A percentile compares a stretch with the other conserved stretches of the same genome.
Conservation (phyloP, 306 rosid species). For the Pterocarpus santalinus region DNA sequence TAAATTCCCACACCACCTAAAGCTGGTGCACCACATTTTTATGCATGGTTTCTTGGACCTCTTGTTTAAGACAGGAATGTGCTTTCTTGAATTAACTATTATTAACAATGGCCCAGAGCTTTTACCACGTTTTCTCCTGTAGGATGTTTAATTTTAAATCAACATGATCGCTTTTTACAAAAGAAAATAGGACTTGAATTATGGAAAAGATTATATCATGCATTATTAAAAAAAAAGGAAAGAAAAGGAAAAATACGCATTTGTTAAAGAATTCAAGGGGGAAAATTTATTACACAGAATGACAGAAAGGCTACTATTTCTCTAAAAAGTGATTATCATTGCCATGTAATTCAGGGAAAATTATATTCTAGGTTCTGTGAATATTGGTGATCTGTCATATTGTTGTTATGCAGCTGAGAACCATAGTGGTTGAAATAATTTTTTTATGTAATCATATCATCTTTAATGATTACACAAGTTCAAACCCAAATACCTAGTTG, state of each 20-base stretch:
- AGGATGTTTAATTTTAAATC: background rate
- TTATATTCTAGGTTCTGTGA: slow-evolving; percentile 39
- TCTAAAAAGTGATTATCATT: background rate
- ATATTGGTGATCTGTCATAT: slow-evolving; percentile 49
- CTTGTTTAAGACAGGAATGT: background rate
- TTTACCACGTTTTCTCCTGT: background rate
- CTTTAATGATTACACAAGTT: slow-evolving; percentile 48
- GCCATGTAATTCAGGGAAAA: slow-evolving; percentile 1
- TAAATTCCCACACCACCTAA: slow-evolving; percentile 34
- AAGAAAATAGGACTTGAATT: background rate
- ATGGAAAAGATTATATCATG: background rate
- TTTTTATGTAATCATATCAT: slow-evolving; percentile 52
- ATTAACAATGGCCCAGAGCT: background rate
- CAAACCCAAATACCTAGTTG: slow-evolving; percentile 52
- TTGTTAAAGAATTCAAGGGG: background rate
- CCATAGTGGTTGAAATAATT: slow-evolving; percentile 45
- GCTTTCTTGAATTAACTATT: background rate
- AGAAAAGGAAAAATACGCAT: background rate
- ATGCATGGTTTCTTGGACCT: background rate
- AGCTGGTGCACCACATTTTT: slow-evolving; percentile 45
- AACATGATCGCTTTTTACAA: background rate
- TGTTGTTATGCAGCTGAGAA: slow-evolving; percentile 35
- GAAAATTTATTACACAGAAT: background rate
- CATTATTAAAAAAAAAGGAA: background rate
- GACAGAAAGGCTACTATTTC: background rate